Percentiles rank a stretch among this genome's conserved stretches.
Evolutionary conservation across 768 basidiomycete genomes (phyloP).

Genomic region (Omphalotus guepiniiformis): DNA sequence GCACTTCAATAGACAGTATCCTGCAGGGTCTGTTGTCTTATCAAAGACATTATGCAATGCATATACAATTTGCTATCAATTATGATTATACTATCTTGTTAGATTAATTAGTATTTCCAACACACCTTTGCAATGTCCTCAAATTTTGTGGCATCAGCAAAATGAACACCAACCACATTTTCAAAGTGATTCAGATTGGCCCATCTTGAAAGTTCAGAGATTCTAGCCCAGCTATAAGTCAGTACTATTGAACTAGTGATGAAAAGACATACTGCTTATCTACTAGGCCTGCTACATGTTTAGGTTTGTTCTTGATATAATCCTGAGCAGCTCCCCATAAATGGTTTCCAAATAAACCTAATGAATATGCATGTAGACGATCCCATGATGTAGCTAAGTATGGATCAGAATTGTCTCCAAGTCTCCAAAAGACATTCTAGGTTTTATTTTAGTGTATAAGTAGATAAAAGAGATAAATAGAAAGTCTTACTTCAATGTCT

Average conservation of each 20-base stretch:
- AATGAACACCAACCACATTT: no score
- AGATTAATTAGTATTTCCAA: no score
- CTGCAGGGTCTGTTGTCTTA: no score
- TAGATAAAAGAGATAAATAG: neutral
- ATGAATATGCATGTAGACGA: neutral
- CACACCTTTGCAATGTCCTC: no score
- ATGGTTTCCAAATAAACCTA: neutral
- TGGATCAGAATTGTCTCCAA: neutral
- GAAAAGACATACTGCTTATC: neutral
- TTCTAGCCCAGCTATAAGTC: neutral
- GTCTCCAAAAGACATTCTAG: neutral
- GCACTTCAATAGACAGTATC: no score
- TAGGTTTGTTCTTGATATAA: neutral
- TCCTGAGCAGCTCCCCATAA: neutral
- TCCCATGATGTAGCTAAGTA: neutral
- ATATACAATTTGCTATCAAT: no score
- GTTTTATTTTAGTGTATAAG: neutral
- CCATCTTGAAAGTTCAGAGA: slow-evolving; percentile 20
- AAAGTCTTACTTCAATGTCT: neutral
- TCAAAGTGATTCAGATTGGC: slow-evolving; percentile 24
- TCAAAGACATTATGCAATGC: no score
- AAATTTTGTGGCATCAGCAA: no score
- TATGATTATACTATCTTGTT: no score
- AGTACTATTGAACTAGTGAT: neutral
- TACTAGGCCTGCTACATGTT: neutral